Base-by-base conservation (phyloP, 352 stramenopile species). In the Phytophthora citrophthora region DNA sequence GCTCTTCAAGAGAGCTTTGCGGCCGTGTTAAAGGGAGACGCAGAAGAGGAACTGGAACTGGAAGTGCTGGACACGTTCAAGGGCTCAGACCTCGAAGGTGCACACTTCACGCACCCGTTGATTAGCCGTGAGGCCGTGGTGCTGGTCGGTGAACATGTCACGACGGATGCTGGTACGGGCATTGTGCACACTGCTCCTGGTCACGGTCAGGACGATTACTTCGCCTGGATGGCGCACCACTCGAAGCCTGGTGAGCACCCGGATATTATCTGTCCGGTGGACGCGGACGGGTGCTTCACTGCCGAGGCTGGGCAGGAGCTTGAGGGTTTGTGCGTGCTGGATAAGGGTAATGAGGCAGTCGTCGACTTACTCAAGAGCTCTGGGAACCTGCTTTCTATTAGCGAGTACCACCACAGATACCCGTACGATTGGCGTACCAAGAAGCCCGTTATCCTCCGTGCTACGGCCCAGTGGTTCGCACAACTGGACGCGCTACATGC, bases 351-450 rank as follows among this genome's bases (percentile, higher is more conserved):
- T 63, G 65, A 76, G 27, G 93, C 88, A 2, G 90, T 99, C n/a
- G 80, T 99, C 52, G 80, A 94, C 23, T 76, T 87, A 43, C 83
- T 99, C 15, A 68, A 79, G 39, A 65, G 86, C 36, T 71, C 74
- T 2, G 90, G 90, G 27, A 79, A 89, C 12, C 78, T 99, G 50
- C 76, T 99, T 24, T 84, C 88, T 7, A 85, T 83, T 12, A 69
- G 90, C 67, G 83, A 93, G 56, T 98, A 98, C 67, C 83, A 88
- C 51, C 97, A 99, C 53, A 79, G 87, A 52, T 99, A 99, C 77
- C 97, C 97, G 32, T 99, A 99, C 87, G 98, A 99, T 83, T 99
- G 98, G 97, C 88, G 98, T 54, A 99, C 97, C 1, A 99, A 99
- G 76, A 94, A 99, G 71, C 98, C 98, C 10, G 97, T 98, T 16